Evolutionary conservation across 2,329 filamentous ascomycete genomes (phyloP), one percentile per base, ranked within the genome.

Genomic region (Albifimbria verrucaria): DNA sequence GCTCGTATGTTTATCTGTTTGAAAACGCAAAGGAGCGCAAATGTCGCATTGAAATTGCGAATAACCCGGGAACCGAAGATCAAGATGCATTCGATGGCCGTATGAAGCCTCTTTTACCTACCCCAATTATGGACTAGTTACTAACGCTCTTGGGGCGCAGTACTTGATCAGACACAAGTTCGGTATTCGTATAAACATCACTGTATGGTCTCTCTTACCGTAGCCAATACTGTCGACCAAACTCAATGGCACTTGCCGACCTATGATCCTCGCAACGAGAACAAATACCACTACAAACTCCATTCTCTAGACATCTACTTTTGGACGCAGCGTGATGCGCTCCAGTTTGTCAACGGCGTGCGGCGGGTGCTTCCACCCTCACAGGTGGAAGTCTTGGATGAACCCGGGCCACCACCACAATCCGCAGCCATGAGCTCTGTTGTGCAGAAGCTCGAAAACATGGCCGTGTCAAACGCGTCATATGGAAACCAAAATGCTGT

Each of bases 1-100:
- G 85, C 46, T 92, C 88, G 7, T 92, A 92, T 67, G 81, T 92
- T 53, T 92, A 92, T 65, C 75, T 92, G 6, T 92, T 90, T 67
- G 87, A 92, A 68, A 88, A 90, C 65, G 80, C 87, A 12, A 76
- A 76, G 55, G 81, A 86, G 60, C 78, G 83, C 56, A 79, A 83
- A 55, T 87, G 87, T 57, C 86, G 89, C 59, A 74, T 92, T 58
- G 89, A 92, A 70, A 76, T 92, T 56, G 89, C 89, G 43, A 93
- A 92, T 63, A 77, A 86, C 61, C 81, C 87, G 9, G 89, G 89
- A 50, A 87, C 83, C 3, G 81, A 88, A 1, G 80, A 88, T n/a
- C 89, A 92, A 65, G 89, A 92, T 74, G 88, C 88, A 11, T 90
- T 92, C 65, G 81, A 85, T 59, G 89, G 89, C 65, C 84, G 87